Base-by-base conservation (phyloP, 441 rosid genomes). In the Flueggea neowawraea region DNA sequence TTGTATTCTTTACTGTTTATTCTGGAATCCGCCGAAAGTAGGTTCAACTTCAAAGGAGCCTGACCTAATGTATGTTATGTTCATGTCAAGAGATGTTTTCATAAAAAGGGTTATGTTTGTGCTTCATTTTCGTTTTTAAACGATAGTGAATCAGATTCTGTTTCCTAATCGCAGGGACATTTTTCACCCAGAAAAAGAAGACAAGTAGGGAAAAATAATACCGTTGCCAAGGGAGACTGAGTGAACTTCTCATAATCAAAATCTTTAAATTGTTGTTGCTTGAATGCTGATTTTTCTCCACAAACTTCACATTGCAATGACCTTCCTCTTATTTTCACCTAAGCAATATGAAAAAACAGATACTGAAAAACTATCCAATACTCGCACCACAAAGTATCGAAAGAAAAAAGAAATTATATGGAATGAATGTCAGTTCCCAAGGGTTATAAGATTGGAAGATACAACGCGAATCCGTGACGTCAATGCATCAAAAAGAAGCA, bases 191-290 rank as follows among this genome's bases (percentile, higher is more conserved):
- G 52, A 57, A 58, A 32, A 36, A 12, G 17, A 57, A 43, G 41
- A 36, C 8, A 33, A 39, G 58, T 4, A 41, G 22, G 43, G 63
- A 69, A 66, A 50, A 68, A 44, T 59, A 52, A 47, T 82, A 86
- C 96, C 70, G 72, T 69, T 22, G 78, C 72, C 58, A 88, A 62
- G 31, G 91, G 96, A 63, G 91, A 80, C 43, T 84, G 92, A 39
- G 96, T 91, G 76, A 94, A 95, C 53, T 81, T 82, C 84, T 86
- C 99, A 43, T 95, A 91, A 65, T 95, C 96, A 57, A 95, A 88
- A 41, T 78, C 78, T 66, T 62, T 83, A 65, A 95, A 95, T 52
- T 73, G 75, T 69, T 83, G 79, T 64, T 64, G 73, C 53, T 69
- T 63, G 74, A 95, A 83, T 62, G 78, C 54, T 53, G 90, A 43